Evolutionary conservation across 257 asterid species (phyloP).

Genomic region (Nicotiana paniculata): DNA sequence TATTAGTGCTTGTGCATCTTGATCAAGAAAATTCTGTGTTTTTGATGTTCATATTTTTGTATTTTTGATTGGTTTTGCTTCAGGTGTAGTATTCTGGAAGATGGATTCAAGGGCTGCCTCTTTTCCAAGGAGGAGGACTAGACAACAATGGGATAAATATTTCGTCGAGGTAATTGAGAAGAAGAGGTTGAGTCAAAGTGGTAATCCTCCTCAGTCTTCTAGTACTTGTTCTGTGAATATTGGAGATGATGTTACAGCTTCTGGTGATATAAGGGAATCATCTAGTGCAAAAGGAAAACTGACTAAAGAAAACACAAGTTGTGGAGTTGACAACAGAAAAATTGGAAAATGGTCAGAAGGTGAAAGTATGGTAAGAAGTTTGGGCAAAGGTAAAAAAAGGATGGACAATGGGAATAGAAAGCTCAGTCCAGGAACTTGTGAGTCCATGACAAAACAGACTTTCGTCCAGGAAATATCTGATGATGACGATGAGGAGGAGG

Average conservation of each 20-base stretch:
- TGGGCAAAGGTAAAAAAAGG: not conserved
- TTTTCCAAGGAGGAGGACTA: not conserved
- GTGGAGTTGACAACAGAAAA: not conserved
- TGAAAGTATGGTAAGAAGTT: not conserved
- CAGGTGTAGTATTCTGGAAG: not conserved
- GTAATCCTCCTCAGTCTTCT: not conserved
- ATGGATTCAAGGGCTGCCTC: not conserved
- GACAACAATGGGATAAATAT: not conserved
- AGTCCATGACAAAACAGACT: not conserved
- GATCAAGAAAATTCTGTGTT: too few relatives aligned
- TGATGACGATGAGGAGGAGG: not conserved
- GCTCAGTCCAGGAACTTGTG: not conserved
- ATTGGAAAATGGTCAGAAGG: not conserved
- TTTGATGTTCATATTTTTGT: too few relatives aligned
- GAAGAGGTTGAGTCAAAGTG: not conserved
- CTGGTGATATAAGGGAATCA: not conserved
- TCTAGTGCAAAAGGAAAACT: not conserved
- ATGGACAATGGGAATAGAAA: not conserved
- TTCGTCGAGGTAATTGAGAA: not conserved
- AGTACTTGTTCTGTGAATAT: not conserved
- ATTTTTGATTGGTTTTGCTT: not conserved
- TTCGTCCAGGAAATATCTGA: not conserved
- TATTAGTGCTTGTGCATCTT: too few relatives aligned
- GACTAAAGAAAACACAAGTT: not conserved
- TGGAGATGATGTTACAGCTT: not conserved